These are phyloP conservation scores for Starmerella vaccinii DNA, from an alignment of 805 yeast species.

Conservation along the genomic window DNA sequence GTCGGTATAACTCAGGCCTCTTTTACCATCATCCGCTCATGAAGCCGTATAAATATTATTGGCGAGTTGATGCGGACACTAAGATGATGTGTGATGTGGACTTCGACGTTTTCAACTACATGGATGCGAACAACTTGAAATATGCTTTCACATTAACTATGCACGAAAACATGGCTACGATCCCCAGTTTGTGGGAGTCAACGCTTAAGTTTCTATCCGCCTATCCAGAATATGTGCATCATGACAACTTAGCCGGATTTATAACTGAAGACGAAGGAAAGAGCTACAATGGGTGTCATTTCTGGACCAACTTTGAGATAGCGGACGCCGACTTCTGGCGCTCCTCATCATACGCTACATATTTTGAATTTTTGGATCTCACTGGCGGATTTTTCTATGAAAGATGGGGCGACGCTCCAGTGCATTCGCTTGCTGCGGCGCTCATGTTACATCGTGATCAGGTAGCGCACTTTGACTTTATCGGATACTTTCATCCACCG, in stretches of 20 bases:
- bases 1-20: constrained; percentile 75
- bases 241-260: constrained; percentile 54
- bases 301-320: constrained; percentile 91
- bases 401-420: constrained; percentile 97
- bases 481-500: constrained; percentile 64
- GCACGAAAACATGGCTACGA: constrained; percentile 68
- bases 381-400: constrained; percentile 81
- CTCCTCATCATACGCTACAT: constrained; percentile 52
- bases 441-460: constrained; percentile 58
- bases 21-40: constrained; percentile 76
- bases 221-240: constrained; percentile 44
- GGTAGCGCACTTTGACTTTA: constrained; percentile 83
- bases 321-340: constrained; percentile 71
- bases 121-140: constrained; percentile 57
- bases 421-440: constrained; percentile 79
- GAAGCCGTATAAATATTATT: constrained; percentile 70
- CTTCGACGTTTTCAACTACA: constrained; percentile 86
- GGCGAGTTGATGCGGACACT: constrained; percentile 94
- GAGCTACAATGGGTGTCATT: constrained; percentile 71
- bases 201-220: constrained; percentile 38
- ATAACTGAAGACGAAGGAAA: constrained; percentile 59
- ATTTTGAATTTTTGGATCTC: constrained; percentile 57
- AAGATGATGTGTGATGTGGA: constrained; percentile 83
- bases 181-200: constrained; percentile 65
- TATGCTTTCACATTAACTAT: constrained; percentile 82